These are phyloP conservation scores for Thuidium tamariscinum DNA, from an alignment of 225 moss, liverwort and hornwort genomes.

Conservation along the genomic window DNA sequence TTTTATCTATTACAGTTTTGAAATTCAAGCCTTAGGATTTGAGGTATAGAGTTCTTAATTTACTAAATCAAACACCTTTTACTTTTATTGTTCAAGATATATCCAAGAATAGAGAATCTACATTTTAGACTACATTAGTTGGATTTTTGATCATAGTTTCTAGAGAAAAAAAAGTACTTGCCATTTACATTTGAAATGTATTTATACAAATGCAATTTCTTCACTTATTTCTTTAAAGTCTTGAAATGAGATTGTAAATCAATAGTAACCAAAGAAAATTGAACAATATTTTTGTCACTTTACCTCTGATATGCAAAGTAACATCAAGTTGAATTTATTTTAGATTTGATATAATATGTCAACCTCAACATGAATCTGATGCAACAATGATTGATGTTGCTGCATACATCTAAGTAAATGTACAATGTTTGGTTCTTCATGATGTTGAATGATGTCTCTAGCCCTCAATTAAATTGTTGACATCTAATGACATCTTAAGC, in stretches of 20 bases:
- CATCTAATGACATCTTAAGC: background rate
- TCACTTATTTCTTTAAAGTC: background rate
- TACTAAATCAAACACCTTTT: background rate
- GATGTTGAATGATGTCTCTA: background rate
- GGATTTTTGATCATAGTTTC: no score
- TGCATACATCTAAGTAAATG: no score
- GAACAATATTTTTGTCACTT: no score
- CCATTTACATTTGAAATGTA: background rate
- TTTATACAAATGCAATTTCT: background rate
- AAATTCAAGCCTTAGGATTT: background rate
- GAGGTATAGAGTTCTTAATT: rapidly evolving
- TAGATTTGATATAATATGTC: background rate
- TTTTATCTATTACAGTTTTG: background rate
- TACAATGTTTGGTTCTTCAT: background rate
- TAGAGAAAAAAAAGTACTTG: background rate
- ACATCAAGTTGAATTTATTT: background rate
- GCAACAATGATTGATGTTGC: background rate
- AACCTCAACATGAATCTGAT: background rate
- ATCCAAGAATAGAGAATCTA: no score
- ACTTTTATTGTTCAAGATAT: background rate
- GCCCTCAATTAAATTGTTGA: background rate
- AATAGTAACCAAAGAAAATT: no score
- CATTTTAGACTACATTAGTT: background rate
- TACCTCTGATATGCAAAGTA: background rate
- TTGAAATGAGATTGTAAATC: background rate